Percentiles rank a stretch among this genome's conserved stretches.
These are phyloP conservation scores for Galerina marginata DNA, from an alignment of 768 basidiomycete species.

Conservation along the genomic window DNA sequence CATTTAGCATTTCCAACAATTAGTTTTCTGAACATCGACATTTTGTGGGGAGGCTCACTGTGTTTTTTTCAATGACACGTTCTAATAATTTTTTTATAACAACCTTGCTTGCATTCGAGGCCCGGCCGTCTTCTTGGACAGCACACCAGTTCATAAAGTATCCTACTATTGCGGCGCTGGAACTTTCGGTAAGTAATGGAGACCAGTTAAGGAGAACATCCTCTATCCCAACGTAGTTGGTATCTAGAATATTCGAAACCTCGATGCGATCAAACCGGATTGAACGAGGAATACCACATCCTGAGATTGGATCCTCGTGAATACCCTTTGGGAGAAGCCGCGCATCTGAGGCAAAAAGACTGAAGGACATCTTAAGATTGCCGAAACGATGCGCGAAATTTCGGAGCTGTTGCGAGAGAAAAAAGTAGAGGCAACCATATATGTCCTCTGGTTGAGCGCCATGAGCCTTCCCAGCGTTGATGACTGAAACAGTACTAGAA, in stretches of 20 bases:
- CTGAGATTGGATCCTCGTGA: too few relatives aligned
- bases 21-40: slow-evolving; percentile 12
- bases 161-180: slow-evolving; percentile 39
- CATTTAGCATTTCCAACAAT: too few relatives aligned
- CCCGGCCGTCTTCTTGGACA: slow-evolving; percentile 24
- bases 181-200: slow-evolving; percentile 38
- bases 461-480: slow-evolving; percentile 38
- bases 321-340: background rate
- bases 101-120: background rate
- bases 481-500: slow-evolving; percentile 36
- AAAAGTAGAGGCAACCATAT: slow-evolving; percentile 33
- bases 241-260: slow-evolving; percentile 53
- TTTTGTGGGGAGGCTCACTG: background rate
- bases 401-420: slow-evolving; percentile 42
- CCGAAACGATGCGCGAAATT: slow-evolving; percentile 41
- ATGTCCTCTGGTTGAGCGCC: slow-evolving; percentile 48
- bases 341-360: slow-evolving; percentile 38
- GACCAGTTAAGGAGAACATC: slow-evolving; percentile 41
- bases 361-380: slow-evolving; percentile 38
- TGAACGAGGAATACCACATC: too few relatives aligned
- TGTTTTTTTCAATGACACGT: too few relatives aligned
- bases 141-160: slow-evolving; percentile 54
- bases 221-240: slow-evolving; percentile 45
- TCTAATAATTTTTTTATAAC: background rate
- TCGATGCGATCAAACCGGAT: slow-evolving; percentile 43